Conservation (phyloP, 495 filamentous ascomycete species). For the Symbiotaphrina buchneri region DNA sequence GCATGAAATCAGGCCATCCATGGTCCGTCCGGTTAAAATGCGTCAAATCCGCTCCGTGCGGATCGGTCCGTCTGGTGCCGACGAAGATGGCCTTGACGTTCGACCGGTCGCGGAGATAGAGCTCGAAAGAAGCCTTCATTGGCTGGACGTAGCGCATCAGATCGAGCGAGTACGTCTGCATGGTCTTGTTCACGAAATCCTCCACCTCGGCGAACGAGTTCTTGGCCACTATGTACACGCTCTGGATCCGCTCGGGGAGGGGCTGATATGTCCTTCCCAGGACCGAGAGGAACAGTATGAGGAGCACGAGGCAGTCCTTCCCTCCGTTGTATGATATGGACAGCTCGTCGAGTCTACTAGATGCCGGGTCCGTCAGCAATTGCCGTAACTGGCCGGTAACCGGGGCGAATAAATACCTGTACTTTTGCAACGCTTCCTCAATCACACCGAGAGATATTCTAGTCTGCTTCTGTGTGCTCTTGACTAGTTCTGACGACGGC, state of each 20-base stretch:
- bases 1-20: constrained; percentile 84
- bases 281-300: constrained; percentile 68
- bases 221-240: constrained; percentile 69
- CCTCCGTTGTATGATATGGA: constrained; percentile 94
- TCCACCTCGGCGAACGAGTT: constrained; percentile 74
- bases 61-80: constrained; percentile 79
- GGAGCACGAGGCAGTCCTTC: constrained; percentile 88
- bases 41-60: constrained; percentile 54
- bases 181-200: constrained; percentile 47
- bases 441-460: constrained; percentile 47
- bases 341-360: constrained; percentile 41
- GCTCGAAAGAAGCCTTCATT: constrained; percentile 57
- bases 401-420: constrained; percentile 25
- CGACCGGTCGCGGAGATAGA: constrained; percentile 41
- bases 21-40: constrained; percentile 72
- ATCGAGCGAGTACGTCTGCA: constrained; percentile 44
- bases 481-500: constrained; percentile 23
- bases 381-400: background rate
- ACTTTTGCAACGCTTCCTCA: constrained; percentile 42
- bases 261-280: constrained; percentile 18
- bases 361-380: background rate
- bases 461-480: constrained; percentile 49
- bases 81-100: constrained; percentile 70
- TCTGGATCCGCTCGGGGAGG: constrained; percentile 26
- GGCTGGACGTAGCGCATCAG: constrained; percentile 56